Base-by-base conservation (phyloP, 345 rosid genomes). In the Populus ilicifolia region DNA sequence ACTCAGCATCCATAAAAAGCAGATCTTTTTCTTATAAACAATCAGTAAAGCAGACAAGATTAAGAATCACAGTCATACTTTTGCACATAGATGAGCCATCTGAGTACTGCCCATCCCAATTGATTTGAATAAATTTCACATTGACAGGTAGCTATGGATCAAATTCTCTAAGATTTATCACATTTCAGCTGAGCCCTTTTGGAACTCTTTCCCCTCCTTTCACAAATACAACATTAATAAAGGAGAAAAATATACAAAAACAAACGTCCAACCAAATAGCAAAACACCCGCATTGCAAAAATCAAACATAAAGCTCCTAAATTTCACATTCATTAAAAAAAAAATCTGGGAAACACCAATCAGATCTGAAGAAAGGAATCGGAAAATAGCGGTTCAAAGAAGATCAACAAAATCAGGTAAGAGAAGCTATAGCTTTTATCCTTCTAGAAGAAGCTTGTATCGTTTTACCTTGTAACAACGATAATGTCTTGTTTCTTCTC, bases 331-430 rank as follows among this genome's bases (percentile, higher is more conserved):
- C 71, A 25, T 23, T 8, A 56, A 23, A n/a, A 8, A 52, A 52
- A 56, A 35, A 38, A 72, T 21, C 35, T 4, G 67, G 41, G 20
- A 56, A 52, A 71, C 18, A 23, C 52, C 41, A 8, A 17, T 36
- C 69, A 74, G 77, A 74, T 74, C 77, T 74, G 39, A 41, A 41
- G 38, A 27, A 73, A 73, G 48, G 29, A 56, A 72, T 12, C 7
- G 36, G 67, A 43, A 16, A 41, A 69, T 74, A 63, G 63, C 77
- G 9, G 59, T 46, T 20, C 44, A 27, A 36, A 74, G 77, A 17
- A 63, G 69, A 62, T 18, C 48, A 48, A 48, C 16, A 71, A 46
- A n/a, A 59, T 9, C 63, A n/a, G 27, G 14, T 0, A n/a, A 56
- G 13, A 56, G 11, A 18, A 52, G 59, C 23, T 52, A 17, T 52